Base-by-base conservation (phyloP, 192 early-diverging fungal genomes). In the Backusella luteola region DNA sequence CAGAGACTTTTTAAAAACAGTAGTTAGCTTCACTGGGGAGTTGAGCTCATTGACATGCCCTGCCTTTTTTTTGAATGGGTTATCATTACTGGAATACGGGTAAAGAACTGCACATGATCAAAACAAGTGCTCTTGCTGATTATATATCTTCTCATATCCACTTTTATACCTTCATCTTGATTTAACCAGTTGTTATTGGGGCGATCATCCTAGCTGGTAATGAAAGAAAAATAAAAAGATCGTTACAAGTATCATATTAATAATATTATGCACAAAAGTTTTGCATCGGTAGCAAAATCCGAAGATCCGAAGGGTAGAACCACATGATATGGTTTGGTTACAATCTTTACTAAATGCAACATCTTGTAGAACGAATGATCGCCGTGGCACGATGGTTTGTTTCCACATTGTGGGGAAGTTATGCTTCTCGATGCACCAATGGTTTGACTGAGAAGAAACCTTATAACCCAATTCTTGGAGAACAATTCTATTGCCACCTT, bases 51-150 rank as follows among this genome's bases (percentile, higher is more conserved):
- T 95, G 73, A 94, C 94, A 14, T 93, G 92, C 77, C 94, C 94
- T 67, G 88, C 91, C 21, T 95, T 94, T 73, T 82, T 95, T 12
- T 84, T 95, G n/a, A 93, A 89, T 76, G 92, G 92, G 68, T 86
- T 90, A 41, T 94, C 93, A 72, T 82, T 94, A 35, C 87, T 95
- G 14, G 94, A 95, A 79, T 95, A 95, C 82, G 88, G 85, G 90
- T 85, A 84, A 59, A 77, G 71, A 36, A 21, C 15, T 36, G n/a
- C 19, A 68, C 35, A 35, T 32, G 3, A 32, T 4, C 17, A 34
- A 12, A 34, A 17, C 34, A 32, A 34, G 29, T 26, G 0, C 12
- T 39, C 9, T 9, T 39, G 38, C 38, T 39, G 32, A 67, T 56
- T 63, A 29, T 68, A 34, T 15, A 68, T 8, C 21, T 36, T 9